These are phyloP conservation scores for Ganoderma meredithae DNA, from an alignment of 1,284 basidiomycete species.

Conservation along the genomic window DNA sequence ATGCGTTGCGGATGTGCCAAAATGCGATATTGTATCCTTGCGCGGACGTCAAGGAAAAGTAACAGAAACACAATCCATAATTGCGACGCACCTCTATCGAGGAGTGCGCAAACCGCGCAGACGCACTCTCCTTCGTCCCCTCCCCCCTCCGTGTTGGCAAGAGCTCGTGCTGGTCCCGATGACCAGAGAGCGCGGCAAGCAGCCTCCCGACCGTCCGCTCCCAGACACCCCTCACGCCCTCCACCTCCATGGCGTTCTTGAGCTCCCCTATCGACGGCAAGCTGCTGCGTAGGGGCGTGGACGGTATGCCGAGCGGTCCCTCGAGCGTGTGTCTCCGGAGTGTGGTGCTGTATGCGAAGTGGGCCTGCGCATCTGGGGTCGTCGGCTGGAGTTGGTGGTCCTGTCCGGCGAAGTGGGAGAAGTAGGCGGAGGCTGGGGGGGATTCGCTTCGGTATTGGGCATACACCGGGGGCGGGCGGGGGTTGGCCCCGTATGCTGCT, in stretches of 20 bases:
- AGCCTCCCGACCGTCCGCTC: constrained; percentile 53
- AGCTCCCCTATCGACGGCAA: constrained; percentile 39
- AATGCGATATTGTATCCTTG: constrained; percentile 76
- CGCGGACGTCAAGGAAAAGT: constrained; percentile 9
- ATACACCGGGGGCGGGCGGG: constrained; percentile 19
- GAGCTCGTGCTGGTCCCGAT: constrained; percentile 36
- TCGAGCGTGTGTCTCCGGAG: constrained; percentile 70
- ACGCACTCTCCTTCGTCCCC: constrained; percentile 43
- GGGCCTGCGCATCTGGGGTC: constrained; percentile 65
- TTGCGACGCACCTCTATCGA: constrained; percentile 55
- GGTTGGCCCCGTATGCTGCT: constrained; percentile 1
- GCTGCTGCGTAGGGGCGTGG: constrained; percentile 40
- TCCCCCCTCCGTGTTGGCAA: constrained; percentile 43
- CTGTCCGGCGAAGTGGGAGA: constrained; percentile 61
- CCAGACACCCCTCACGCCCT: constrained; percentile 43
- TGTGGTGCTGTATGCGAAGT: constrained; percentile 87
- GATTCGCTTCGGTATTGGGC: constrained; percentile 52
- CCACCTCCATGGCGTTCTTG: constrained; percentile 37
- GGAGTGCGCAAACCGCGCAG: constrained; percentile 42
- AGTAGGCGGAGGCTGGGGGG: constrained; percentile 82
- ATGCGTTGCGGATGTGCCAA: constrained; percentile 63
- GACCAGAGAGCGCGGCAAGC: constrained; percentile 28
- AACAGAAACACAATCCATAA: neutral
- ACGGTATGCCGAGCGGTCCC: constrained; percentile 48
- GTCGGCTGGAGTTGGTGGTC: constrained; percentile 57